Evolutionary conservation across 768 basidiomycete species (phyloP), one percentile per base, ranked within the genome.

Genomic region (Boletus rufocinnamomeus): DNA sequence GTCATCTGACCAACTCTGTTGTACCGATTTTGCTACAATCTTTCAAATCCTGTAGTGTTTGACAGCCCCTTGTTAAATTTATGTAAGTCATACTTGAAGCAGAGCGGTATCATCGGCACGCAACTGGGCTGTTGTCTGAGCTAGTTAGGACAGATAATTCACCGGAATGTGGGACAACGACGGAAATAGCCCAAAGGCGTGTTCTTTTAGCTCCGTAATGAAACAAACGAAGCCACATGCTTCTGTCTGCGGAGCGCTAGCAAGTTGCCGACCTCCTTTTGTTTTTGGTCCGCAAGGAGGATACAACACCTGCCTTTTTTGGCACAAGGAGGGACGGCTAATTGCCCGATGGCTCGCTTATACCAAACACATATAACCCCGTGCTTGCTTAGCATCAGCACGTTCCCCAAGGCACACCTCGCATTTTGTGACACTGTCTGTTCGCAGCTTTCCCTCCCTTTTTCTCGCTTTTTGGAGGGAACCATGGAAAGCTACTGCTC

Each of bases 221-320:
- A 59, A 64, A 68, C 58, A 51, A 61, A 27, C 21, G 23, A 54
- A 6, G 27, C 52, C 52, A 56, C 38, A 13, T 50, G 49, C 27
- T 55, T 56, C 46, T 25, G 37, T 50, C 27, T 49, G 41, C 52
- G 27, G 46, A 47, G 45, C 11, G 52, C 54, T 40, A n/a, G n/a
- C 55, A 57, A 59, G 51, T 63, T 51, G 59, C 66, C 58, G 56
- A 45, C 11, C 50, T 38, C 50, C 56, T 58, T 74, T 64, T 74
- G 72, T 74, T 59, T 57, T 43, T 51, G 21, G 38, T 35, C 49
- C 59, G 57, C 63, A 57, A 60, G 69, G 57, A 30, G 40, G 50
- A 59, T 60, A 73, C 70, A 73, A 73, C 63, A 58, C 63, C 23
- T 74, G 46, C 72, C 72, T 69, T 69, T 64, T 70, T 50, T 30